Evolutionary conservation across 208 protist genomes (phyloP).

Genomic region (Leptomonas pyrrhocoris): DNA sequence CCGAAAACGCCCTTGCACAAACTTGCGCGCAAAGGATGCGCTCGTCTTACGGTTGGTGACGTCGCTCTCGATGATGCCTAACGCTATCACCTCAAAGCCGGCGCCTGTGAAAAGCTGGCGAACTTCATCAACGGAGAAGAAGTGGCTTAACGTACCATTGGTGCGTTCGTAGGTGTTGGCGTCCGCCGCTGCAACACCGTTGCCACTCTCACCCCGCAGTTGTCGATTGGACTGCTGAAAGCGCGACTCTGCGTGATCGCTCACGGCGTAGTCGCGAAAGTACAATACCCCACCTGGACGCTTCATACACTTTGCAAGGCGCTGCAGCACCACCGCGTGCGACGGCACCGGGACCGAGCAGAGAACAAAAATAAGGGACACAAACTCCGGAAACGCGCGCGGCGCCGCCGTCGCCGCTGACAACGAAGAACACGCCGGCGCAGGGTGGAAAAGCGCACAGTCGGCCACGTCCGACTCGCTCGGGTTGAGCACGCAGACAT

Average conservation of each 20-base stretch:
- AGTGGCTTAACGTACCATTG: slow-evolving; percentile 89
- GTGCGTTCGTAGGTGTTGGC: slow-evolving; percentile 75
- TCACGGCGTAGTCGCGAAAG: slow-evolving; percentile 88
- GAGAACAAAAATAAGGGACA: slow-evolving; percentile 95
- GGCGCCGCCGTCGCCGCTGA: background rate
- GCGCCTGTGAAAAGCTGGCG: slow-evolving; percentile 50
- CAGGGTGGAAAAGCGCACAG: slow-evolving; percentile 32
- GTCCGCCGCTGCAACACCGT: background rate
- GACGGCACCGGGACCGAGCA: slow-evolving; percentile 86
- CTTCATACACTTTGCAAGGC: slow-evolving; percentile 65
- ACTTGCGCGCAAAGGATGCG: slow-evolving; percentile 56
- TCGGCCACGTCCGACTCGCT: slow-evolving; percentile 49
- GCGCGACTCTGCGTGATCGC: slow-evolving; percentile 80
- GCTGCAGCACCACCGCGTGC: slow-evolving; percentile 54
- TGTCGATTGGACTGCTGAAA: slow-evolving; percentile 42
- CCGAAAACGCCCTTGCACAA: slow-evolving; percentile 83
- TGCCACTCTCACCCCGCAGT: background rate
- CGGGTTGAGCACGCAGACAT: slow-evolving; percentile 62
- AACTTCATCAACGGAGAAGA: slow-evolving; percentile 81
- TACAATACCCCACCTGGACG: slow-evolving; percentile 76
- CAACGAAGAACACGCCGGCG: background rate
- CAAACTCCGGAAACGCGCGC: slow-evolving; percentile 55
- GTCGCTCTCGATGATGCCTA: slow-evolving; percentile 70
- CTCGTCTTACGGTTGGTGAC: slow-evolving; percentile 76
- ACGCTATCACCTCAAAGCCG: slow-evolving; percentile 62